Conservation (phyloP, 2,329 filamentous ascomycete species). For the Colletotrichum australisinense region DNA sequence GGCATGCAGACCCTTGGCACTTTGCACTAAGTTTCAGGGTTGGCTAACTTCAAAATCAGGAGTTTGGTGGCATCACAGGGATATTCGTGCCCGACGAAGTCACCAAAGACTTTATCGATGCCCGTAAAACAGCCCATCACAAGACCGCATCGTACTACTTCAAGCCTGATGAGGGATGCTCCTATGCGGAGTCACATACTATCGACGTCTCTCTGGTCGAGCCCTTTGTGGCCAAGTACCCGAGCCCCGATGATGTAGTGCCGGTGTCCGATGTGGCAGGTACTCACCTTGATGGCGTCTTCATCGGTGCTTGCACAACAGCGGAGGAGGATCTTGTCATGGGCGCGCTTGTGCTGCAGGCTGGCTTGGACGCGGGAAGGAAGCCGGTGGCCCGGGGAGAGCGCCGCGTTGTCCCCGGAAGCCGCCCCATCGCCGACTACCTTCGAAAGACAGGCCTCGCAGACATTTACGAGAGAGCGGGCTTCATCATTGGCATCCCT, state of each 20-base stretch:
- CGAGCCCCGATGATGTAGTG: slow-evolving; percentile 56
- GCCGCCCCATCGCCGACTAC: slow-evolving; percentile 49
- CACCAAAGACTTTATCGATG: slow-evolving; percentile 48
- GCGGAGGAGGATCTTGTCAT: slow-evolving; percentile 57
- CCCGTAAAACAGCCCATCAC: slow-evolving; percentile 47
- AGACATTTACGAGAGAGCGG: slow-evolving; percentile 52
- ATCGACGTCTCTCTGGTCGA: slow-evolving; percentile 52
- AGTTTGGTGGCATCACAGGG: slow-evolving; percentile 56
- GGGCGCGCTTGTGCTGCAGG: slow-evolving; percentile 52
- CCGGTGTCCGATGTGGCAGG: slow-evolving; percentile 48
- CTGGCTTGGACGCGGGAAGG: slow-evolving; percentile 47
- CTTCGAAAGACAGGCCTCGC: slow-evolving; percentile 48
- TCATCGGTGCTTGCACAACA: slow-evolving; percentile 60
- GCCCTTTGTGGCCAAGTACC: slow-evolving; percentile 52
- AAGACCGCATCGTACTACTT: slow-evolving; percentile 50
- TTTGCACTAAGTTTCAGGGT: background rate
- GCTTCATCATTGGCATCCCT: slow-evolving; percentile 53
- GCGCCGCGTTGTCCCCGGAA: slow-evolving; percentile 54
- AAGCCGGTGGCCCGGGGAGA: slow-evolving; percentile 46
- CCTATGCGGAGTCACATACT: slow-evolving; percentile 48
- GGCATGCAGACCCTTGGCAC: background rate
- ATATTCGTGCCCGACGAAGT: slow-evolving; percentile 53
- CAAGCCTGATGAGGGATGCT: slow-evolving; percentile 49
- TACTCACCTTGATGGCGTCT: slow-evolving; percentile 52
- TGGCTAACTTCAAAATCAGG: slow-evolving; percentile 34